Base-by-base conservation (phyloP, 179 eudicot genomes). In the Carnegiea gigantea region DNA sequence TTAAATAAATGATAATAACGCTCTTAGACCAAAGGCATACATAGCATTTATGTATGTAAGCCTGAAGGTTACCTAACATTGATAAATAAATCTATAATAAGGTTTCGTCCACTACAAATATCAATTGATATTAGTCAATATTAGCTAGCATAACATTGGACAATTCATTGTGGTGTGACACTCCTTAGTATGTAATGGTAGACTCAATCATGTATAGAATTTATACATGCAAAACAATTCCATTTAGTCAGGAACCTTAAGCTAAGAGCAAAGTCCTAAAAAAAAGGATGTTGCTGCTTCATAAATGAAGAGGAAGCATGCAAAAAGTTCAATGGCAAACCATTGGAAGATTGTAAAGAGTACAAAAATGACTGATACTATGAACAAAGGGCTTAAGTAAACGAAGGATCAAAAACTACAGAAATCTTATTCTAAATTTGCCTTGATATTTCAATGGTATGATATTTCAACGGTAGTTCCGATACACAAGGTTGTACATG, bases 401-500 rank as follows among this genome's bases (percentile, higher is more conserved):
- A 13, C 38, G 62, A 6, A 73, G 53, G 24, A 72, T 51, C 33
- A 49, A 81, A 81, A 78, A 78, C 79, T 73, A 82, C 54, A 78
- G 59, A 77, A 44, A 57, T 0, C 2, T 30, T 70, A 30, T 33
- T 59, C 23, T 12, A 40, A 54, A 9, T 33, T 17, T 28, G 44
- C 5, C 64, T 38, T 28, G 30, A 28, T 28, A 28, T 28, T 28
- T 28, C 5, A 38, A 38, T 38, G 43, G 43, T 6, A 38, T 38
- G 43, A 38, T 21, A 33, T 17, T 30, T 86, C 83, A 86, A 65
- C 91, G 93, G 85, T 91, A 94, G 84, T 43, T 85, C 77, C 91
- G 92, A 86, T 94, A 94, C 28, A 82, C 48, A 7, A 97, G 98
- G 85, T 88, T 89, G 91, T 92, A 94, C 30, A 28, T 28, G 30